Conservation (phyloP, 164 flowering plant species). For the Buxus sempervirens region DNA sequence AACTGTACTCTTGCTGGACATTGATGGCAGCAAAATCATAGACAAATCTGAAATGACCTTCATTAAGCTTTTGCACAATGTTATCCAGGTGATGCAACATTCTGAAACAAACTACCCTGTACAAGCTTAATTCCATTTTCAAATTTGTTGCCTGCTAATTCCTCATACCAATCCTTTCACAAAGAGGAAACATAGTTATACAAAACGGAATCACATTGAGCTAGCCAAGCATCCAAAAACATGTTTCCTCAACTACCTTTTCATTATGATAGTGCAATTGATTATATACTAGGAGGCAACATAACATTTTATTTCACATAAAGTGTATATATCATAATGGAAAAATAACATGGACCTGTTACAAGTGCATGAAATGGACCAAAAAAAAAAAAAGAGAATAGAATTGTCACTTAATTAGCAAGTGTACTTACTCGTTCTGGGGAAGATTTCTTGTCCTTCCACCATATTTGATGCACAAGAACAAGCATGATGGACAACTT, state of each 20-base stretch:
- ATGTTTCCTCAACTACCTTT: no score
- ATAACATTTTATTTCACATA: no score
- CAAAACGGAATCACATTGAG: no score
- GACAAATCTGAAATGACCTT: no score
- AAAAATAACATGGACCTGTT: no score
- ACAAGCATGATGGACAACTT: constrained; percentile 56
- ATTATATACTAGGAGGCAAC: no score
- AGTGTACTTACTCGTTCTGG: constrained; percentile 46
- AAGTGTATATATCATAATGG: no score
- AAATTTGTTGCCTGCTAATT: not conserved
- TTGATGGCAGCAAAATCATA: no score
- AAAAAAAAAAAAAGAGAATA: no score
- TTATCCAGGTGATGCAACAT: not conserved
- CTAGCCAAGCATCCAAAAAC: no score
- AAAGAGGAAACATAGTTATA: no score
- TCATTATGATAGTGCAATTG: no score
- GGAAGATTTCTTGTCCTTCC: constrained; percentile 64
- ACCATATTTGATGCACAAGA: constrained; percentile 63
- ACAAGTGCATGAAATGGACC: not conserved
- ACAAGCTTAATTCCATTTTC: not conserved
- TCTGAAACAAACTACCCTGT: not conserved
- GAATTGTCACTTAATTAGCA: not conserved
- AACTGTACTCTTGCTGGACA: not conserved
- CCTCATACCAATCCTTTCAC: not conserved
- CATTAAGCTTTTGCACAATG: not conserved